Evolutionary conservation across 2,329 filamentous ascomycete genomes (phyloP).

Genomic region (Aspergillus pseudoviridinutans): DNA sequence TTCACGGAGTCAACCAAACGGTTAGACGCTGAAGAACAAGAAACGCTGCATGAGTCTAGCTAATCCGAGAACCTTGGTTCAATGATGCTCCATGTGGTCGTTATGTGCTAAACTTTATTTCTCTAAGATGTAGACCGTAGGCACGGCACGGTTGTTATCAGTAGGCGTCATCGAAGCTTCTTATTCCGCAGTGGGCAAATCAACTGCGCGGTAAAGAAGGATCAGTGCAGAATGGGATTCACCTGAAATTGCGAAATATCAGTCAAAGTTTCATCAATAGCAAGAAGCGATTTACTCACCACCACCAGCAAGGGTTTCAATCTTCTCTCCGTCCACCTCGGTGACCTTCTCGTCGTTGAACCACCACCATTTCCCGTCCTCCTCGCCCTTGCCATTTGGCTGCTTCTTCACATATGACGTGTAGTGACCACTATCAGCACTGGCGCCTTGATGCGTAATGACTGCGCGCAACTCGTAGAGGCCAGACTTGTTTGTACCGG

Average conservation of each 20-base stretch:
- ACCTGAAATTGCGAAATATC: slow-evolving; percentile 24
- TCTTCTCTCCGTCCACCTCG: slow-evolving; percentile 87
- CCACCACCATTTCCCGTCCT: slow-evolving; percentile 99
- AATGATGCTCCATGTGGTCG: not conserved
- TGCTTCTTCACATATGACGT: slow-evolving; percentile 97
- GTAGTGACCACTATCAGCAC: slow-evolving; percentile 96
- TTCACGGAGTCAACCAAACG: not conserved
- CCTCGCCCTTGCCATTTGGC: slow-evolving; percentile 67
- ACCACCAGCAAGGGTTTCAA: slow-evolving; percentile 82
- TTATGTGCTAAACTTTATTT: not conserved
- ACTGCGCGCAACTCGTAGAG: slow-evolving; percentile 92
- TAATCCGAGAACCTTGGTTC: not conserved
- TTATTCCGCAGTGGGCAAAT: slow-evolving; percentile 43
- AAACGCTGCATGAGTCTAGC: not conserved
- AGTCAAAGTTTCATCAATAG: not conserved
- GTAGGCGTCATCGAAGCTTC: not conserved
- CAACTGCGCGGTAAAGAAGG: slow-evolving; percentile 48
- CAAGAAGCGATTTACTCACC: slow-evolving; percentile 48
- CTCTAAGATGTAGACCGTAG: not conserved
- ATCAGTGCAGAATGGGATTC: slow-evolving; percentile 51
- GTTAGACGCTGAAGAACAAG: not conserved
- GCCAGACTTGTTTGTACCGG: slow-evolving; percentile 85
- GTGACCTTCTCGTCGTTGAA: slow-evolving; percentile 98
- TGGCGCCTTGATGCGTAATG: slow-evolving; percentile 93
- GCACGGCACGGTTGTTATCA: not conserved